phyloP scores from a whole-genome alignment of 768 basidiomycete genomes.

The Trametes maxima region DNA sequence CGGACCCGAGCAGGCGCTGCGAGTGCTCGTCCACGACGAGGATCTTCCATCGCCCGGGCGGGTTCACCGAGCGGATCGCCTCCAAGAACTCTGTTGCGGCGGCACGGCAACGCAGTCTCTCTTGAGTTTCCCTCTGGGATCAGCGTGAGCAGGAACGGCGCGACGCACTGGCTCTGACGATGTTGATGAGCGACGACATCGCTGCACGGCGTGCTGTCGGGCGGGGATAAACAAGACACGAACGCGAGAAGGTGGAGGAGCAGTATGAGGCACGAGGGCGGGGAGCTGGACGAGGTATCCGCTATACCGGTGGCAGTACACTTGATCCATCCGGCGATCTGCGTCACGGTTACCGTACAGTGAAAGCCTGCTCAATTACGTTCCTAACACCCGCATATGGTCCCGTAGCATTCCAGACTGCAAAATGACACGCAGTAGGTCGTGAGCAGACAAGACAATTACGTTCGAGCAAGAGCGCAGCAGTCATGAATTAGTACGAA shows the following conservation, averaged over 20 bases:
- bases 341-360: constrained; percentile 2
- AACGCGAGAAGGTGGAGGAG: neutral
- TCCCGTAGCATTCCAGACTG: neutral
- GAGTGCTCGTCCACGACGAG: constrained; percentile 95
- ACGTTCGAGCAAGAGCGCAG: too few relatives aligned
- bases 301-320: constrained; percentile 18
- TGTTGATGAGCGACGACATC: constrained; percentile 50
- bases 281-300: neutral
- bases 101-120: neutral
- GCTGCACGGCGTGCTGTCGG: constrained; percentile 15
- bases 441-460: too few relatives aligned
- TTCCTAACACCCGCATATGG: neutral
- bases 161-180: constrained; percentile 49
- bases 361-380: neutral
- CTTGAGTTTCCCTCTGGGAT: constrained; percentile 23
- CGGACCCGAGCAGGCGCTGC: constrained; percentile 78
- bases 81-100: constrained; percentile 73
- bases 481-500: constrained; percentile 13
- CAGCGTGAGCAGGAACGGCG: constrained; percentile 18
- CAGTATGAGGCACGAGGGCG: neutral
- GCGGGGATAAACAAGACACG: neutral
- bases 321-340: constrained; percentile 18
- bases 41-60: constrained; percentile 93
- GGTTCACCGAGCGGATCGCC: constrained; percentile 83
- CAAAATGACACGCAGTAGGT: too few relatives aligned